phyloP scores from a whole-genome alignment of 208 protist species.

The Wallacemonas sp. region DNA sequence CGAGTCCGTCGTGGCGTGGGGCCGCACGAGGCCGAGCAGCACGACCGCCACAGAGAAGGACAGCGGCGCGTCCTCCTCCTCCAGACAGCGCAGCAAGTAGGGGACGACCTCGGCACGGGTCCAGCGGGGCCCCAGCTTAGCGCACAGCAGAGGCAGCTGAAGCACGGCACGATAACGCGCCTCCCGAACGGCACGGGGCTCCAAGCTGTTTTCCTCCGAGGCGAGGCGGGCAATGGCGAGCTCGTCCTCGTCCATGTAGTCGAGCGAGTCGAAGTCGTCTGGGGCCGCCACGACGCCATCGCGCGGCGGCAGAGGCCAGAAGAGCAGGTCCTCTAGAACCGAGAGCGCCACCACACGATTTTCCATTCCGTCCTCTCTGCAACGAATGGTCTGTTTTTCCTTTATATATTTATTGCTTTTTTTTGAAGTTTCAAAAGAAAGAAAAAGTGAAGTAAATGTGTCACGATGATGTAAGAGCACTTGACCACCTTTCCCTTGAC shows the following conservation, averaged over 20 bases:
- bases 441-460: too few species aligned
- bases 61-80: conserved; percentile 77
- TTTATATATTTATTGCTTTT: conserved; percentile 18
- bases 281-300: conserved; percentile 19
- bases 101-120: conserved; percentile 56
- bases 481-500: too few species aligned
- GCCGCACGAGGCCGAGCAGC: conserved; percentile 50
- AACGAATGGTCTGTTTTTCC: conserved; percentile 12
- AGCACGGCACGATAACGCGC: conserved; percentile 64
- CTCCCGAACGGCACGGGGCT: conserved; percentile 46
- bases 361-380: too few species aligned
- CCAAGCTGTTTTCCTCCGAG: conserved; percentile 38
- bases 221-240: conserved; percentile 34
- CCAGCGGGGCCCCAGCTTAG: conserved; percentile 56
- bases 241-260: conserved; percentile 23
- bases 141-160: conserved; percentile 52
- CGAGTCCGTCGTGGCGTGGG: conserved; percentile 11
- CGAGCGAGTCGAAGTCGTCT: conserved; percentile 15
- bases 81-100: conserved; percentile 72
- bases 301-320: conserved; percentile 53
- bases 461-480: too few species aligned
- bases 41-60: conserved; percentile 52
- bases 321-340: conserved; percentile 74
- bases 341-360: conserved; percentile 67
- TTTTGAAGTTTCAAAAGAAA: too few species aligned